Conservation (phyloP, 805 yeast species). For the Wickerhamiella sergipiensis region DNA sequence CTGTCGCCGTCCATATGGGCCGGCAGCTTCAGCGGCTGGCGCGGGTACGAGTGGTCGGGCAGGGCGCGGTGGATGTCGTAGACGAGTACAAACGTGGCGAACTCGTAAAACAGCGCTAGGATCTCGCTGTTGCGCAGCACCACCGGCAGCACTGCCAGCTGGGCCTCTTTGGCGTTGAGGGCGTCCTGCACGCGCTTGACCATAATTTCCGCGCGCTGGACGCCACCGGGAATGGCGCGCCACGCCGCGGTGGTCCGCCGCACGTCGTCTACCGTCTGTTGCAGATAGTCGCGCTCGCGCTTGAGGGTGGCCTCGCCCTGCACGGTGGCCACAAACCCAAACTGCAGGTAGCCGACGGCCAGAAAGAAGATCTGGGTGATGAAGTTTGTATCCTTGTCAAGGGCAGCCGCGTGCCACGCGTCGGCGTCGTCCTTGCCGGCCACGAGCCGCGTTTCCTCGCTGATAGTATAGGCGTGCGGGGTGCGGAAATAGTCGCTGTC, state of each 20-base stretch:
- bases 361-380: conserved; percentile 84
- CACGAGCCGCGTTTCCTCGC: conserved; percentile 72
- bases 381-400: conserved; percentile 47
- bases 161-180: conserved; percentile 1
- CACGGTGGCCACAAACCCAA: conserved; percentile 74
- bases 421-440: conserved; percentile 48
- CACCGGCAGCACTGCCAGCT: conserved; percentile 41
- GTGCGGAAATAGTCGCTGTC: conserved; percentile 55
- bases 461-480: conserved; percentile 42
- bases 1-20: conserved; percentile 24
- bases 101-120: conserved; percentile 60
- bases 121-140: conserved; percentile 43
- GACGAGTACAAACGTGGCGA: conserved; percentile 59
- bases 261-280: conserved; percentile 8
- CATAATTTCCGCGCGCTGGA: neutral
- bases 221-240: neutral
- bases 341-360: conserved; percentile 66
- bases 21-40: conserved; percentile 37
- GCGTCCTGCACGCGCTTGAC: neutral
- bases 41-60: conserved; percentile 54
- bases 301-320: conserved; percentile 42
- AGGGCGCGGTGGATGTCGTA: conserved; percentile 57
- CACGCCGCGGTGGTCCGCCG: neutral
- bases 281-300: conserved; percentile 30
- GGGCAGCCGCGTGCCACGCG: conserved; percentile 37